These are phyloP conservation scores for Leptodontidium sp. DNA, from an alignment of 2,329 filamentous ascomycete species.

Conservation along the genomic window DNA sequence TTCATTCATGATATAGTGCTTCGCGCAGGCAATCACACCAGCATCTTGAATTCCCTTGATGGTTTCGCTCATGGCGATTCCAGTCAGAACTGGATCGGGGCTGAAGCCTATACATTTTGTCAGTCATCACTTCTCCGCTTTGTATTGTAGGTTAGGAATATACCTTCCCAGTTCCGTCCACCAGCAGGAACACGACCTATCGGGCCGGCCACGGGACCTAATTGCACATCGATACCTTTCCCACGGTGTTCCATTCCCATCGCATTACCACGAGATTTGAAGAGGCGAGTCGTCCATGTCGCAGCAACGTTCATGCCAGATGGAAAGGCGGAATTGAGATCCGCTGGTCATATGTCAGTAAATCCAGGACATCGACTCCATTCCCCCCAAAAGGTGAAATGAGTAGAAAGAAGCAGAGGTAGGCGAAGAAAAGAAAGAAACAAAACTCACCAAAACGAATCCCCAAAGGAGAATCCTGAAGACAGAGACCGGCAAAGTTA, in stretches of 20 bases:
- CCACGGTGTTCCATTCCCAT: slow-evolving; percentile 76
- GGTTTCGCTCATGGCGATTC: slow-evolving; percentile 74
- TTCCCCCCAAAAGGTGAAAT: too few species aligned
- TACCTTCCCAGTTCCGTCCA: slow-evolving; percentile 73
- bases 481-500: slow-evolving; percentile 44
- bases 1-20: slow-evolving; percentile 75
- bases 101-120: slow-evolving; percentile 56
- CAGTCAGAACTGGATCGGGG: slow-evolving; percentile 79
- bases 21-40: slow-evolving; percentile 83
- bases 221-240: slow-evolving; percentile 76
- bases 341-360: slow-evolving; percentile 53
- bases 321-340: slow-evolving; percentile 79
- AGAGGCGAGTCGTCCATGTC: slow-evolving; percentile 76
- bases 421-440: slow-evolving; percentile 42
- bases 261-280: slow-evolving; percentile 72
- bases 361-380: neutral
- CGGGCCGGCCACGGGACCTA: slow-evolving; percentile 76
- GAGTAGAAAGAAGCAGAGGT: too few species aligned
- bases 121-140: neutral
- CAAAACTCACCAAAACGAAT: slow-evolving; percentile 51
- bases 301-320: slow-evolving; percentile 78
- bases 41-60: slow-evolving; percentile 83
- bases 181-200: slow-evolving; percentile 72
- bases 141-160: neutral
- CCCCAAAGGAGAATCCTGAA: slow-evolving; percentile 47